These are phyloP conservation scores for Cutaneotrichosporon sp. DNA, from an alignment of 1,284 basidiomycete species.

Conservation along the genomic window DNA sequence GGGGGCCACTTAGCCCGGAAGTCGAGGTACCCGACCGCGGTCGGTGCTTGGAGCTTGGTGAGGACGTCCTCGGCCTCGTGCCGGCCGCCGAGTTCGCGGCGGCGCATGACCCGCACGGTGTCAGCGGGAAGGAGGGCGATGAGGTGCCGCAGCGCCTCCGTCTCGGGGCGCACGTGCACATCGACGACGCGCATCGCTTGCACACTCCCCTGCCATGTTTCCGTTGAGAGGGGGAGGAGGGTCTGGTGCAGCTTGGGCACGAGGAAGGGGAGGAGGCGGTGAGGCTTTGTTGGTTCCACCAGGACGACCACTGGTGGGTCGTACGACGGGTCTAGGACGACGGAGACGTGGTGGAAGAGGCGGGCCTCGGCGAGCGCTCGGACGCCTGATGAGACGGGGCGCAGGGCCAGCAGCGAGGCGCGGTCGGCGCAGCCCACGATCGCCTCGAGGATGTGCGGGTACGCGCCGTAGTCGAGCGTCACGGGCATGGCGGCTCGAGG, in stretches of 20 bases:
- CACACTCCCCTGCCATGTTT: background rate
- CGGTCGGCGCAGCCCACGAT: background rate
- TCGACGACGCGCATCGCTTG: conserved; percentile 5
- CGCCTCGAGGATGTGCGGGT: conserved; percentile 8
- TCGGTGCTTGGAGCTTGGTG: conserved; percentile 9
- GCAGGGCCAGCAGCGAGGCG: background rate
- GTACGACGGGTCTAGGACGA: background rate
- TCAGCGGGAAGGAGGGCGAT: background rate
- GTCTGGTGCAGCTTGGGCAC: conserved; percentile 6
- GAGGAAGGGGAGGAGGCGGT: conserved; percentile 2
- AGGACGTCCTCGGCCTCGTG: conserved; percentile 4
- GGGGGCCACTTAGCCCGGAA: conserved; percentile 5
- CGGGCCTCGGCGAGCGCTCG: conserved; percentile 2
- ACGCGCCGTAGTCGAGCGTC: background rate
- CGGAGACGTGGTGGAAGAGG: conserved; percentile 4
- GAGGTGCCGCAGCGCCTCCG: conserved; percentile 6
- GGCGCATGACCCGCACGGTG: conserved; percentile 2
- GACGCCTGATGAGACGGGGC: background rate
- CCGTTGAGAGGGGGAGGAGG: background rate
- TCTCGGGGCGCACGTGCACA: conserved; percentile 3
- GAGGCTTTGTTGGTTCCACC: background rate
- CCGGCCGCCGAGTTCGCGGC: conserved; percentile 4
- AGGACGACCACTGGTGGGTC: background rate
- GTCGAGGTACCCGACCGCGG: conserved; percentile 1
- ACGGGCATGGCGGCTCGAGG: background rate